Evolutionary conservation across 257 asterid species (phyloP), one percentile per base, ranked within the genome.

Genomic region (Perilla frutescens): DNA sequence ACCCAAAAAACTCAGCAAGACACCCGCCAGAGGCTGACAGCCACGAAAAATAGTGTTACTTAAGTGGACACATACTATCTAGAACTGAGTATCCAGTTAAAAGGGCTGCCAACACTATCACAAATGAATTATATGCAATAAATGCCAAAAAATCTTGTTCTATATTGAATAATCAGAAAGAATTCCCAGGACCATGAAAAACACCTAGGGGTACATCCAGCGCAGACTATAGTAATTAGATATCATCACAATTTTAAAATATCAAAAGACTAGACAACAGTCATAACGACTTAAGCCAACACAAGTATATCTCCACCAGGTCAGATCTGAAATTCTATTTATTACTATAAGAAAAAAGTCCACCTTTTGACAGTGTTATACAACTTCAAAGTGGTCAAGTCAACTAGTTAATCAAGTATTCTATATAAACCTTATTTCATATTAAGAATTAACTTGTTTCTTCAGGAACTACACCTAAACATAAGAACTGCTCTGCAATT

Each of bases 321-420:
- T 20, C 26, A 20, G 26, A 20, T 20, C 26, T 20, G 26, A 20
- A 20, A 20, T 20, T 20, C 26, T 20, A 20, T 20, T 20, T 20
- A 20, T 20, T 20, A 1, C 26, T 20, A 20, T 20, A 20, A 20
- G 26, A 20, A 20, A 20, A 20, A 20, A 20, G 26, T 1, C 26
- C 26, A 20, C 26, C 26, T n/a, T n/a, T n/a, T n/a, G n/a, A n/a
- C n/a, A n/a, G n/a, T n/a, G n/a, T n/a, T n/a, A n/a, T n/a, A n/a
- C n/a, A n/a, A n/a, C n/a, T n/a, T n/a, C n/a, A n/a, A n/a, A 45
- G 56, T 64, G 51, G 64, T 57, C 20, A 47, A 65, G 8, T 47
- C 37, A 58, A 32, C 57, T 14, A 15, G 3, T 54, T 9, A 10
- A 49, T 29, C 36, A 36, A 14, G 53, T 3, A 29, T 64, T 48